These are phyloP conservation scores for Protomyces arabidopsidicola DNA, from an alignment of 1,139 yeast species.

Conservation along the genomic window DNA sequence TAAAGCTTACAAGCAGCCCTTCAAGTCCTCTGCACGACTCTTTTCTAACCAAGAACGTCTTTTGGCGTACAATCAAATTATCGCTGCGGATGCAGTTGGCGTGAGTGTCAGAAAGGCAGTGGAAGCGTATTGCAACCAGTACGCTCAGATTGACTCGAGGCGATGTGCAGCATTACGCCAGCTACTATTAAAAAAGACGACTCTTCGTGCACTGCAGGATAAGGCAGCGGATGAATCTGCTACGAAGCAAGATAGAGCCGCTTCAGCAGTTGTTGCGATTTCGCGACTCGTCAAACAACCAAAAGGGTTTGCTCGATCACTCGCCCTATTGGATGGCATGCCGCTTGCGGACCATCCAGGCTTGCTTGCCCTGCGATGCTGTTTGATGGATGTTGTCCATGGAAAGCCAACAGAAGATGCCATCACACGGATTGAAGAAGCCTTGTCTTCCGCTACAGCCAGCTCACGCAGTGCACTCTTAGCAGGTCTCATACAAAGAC, in stretches of 20 bases:
- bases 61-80: slow-evolving; percentile 10
- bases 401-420: background rate
- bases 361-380: slow-evolving; percentile 1
- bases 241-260: background rate
- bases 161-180: slow-evolving; percentile 9
- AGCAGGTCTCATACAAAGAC: slow-evolving; percentile 9
- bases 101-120: slow-evolving; percentile 5
- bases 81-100: slow-evolving; percentile 10
- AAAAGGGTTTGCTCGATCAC: slow-evolving; percentile 4
- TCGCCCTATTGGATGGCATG: background rate
- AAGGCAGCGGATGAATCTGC: background rate
- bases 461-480: background rate
- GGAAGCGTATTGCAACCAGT: background rate
- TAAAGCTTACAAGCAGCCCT: slow-evolving; percentile 1
- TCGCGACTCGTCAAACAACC: background rate
- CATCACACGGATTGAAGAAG: background rate
- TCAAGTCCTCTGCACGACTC: slow-evolving; percentile 14
- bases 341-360: slow-evolving; percentile 6
- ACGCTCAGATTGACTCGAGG: background rate
- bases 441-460: background rate
- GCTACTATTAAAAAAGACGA: background rate
- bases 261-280: slow-evolving; percentile 1
- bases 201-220: background rate
- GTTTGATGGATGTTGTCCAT: background rate
- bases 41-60: slow-evolving; percentile 12